Conservation (phyloP, 495 filamentous ascomycete species). For the Parathielavia hyrcaniae region DNA sequence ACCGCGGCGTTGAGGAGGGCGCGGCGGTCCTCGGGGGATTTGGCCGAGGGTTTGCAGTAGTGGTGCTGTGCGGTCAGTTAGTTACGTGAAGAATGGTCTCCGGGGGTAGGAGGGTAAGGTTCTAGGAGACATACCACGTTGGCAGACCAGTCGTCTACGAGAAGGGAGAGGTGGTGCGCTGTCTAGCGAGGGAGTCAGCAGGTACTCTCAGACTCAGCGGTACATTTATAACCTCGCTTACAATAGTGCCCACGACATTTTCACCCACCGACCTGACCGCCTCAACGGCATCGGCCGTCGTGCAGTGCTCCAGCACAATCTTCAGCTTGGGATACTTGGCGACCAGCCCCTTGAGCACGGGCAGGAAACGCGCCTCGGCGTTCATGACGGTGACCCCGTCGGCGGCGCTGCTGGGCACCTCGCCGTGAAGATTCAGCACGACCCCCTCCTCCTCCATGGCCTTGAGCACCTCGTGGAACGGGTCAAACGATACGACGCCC, state of each 20-base stretch:
- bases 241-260: constrained; percentile 64
- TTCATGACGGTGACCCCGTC: constrained; percentile 71
- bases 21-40: constrained; percentile 63
- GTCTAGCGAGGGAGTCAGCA: constrained; percentile 24
- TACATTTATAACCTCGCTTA: constrained; percentile 3
- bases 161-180: constrained; percentile 75
- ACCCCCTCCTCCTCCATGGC: constrained; percentile 58
- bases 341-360: constrained; percentile 65
- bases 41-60: constrained; percentile 85
- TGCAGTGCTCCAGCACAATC: constrained; percentile 79
- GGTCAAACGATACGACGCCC: constrained; percentile 66
- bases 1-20: constrained; percentile 65
- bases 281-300: constrained; percentile 72
- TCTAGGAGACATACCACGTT: constrained; percentile 43
- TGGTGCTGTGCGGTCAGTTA: constrained; percentile 48
- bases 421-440: constrained; percentile 57
- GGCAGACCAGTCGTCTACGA: constrained; percentile 66
- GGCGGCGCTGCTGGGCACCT: constrained; percentile 49
- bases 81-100: too few relatives aligned
- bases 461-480: constrained; percentile 65
- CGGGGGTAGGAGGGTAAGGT: background rate
- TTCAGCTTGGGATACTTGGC: constrained; percentile 68
- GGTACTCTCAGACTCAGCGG: background rate
- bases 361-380: constrained; percentile 76
- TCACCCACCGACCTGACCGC: constrained; percentile 69